These are phyloP conservation scores for Phytomonas francai DNA, from an alignment of 208 protist genomes.

Conservation along the genomic window DNA sequence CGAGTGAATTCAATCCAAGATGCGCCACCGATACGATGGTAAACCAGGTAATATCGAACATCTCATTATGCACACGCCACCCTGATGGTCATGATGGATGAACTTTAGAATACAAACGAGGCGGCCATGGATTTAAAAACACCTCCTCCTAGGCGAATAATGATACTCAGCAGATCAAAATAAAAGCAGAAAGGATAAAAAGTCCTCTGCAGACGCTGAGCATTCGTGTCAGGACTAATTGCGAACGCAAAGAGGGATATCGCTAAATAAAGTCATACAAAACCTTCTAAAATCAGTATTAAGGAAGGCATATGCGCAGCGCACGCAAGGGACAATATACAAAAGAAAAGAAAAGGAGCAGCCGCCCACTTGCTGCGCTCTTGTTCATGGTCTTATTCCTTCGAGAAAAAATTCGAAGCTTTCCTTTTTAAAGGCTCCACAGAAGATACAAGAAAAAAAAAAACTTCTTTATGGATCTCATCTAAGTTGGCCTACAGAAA, in stretches of 20 bases:
- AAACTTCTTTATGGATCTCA: no score
- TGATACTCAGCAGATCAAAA: conserved; percentile 28
- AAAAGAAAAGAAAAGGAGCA: conserved; percentile 27
- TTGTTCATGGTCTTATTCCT: conserved; percentile 13
- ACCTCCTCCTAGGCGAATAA: conserved; percentile 39
- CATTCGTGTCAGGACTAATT: conserved; percentile 20
- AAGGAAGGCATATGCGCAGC: conserved; percentile 28
- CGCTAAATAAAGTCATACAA: conserved; percentile 31
- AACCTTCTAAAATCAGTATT: conserved; percentile 31
- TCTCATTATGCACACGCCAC: conserved; percentile 27
- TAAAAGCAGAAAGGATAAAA: conserved; percentile 44
- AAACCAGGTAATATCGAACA: conserved; percentile 20
- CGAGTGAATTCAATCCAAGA: conserved; percentile 26
- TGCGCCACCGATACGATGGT: conserved; percentile 21
- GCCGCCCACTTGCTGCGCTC: conserved; percentile 15
- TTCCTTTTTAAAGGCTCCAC: no score
- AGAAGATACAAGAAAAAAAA: no score
- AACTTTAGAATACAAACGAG: conserved; percentile 39
- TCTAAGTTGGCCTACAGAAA: no score
- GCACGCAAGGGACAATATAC: conserved; percentile 24
- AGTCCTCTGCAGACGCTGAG: background rate
- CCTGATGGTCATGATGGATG: conserved; percentile 30
- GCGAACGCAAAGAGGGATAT: conserved; percentile 30
- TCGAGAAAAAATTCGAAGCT: conserved; percentile 14
- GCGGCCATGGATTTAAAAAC: conserved; percentile 61